Evolutionary conservation across 495 filamentous ascomycete species (phyloP).

Genomic region (Cercophora sp.): DNA sequence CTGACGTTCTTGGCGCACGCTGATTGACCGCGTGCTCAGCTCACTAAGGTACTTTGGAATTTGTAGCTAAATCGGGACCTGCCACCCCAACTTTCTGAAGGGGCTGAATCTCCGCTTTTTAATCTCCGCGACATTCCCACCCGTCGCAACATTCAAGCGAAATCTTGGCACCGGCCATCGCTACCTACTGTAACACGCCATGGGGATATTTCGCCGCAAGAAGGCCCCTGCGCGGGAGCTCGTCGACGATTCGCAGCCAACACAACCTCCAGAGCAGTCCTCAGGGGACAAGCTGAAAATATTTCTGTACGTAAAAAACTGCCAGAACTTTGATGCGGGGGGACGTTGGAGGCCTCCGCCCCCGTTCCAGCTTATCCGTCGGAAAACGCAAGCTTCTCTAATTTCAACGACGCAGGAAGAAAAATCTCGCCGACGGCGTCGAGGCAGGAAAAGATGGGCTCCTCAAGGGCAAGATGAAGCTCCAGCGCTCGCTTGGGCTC

Average conservation of each 20-base stretch:
- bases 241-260: not conserved
- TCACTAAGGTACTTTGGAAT: too few species aligned
- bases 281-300: not conserved
- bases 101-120: too few species aligned
- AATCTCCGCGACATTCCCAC: not conserved
- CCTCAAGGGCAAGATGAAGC: slow-evolving; percentile 32
- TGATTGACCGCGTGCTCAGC: too few species aligned
- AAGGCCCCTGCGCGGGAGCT: not conserved
- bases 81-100: too few species aligned
- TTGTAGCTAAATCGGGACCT: too few species aligned
- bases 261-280: not conserved
- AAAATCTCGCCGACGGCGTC: not conserved
- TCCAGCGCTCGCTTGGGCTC: slow-evolving; percentile 39
- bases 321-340: not conserved
- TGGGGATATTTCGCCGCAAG: not conserved
- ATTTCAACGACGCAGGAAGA: not conserved
- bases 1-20: too few species aligned
- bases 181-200: not conserved
- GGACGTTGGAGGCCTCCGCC: not conserved
- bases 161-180: not conserved
- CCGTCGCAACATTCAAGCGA: not conserved
- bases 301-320: not conserved
- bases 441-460: slow-evolving; percentile 26
- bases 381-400: not conserved
- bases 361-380: not conserved